A percentile compares a stretch with the other conserved stretches of the same genome.
Evolutionary conservation across 495 filamentous ascomycete genomes (phyloP).

Genomic region (Trichoderma asperelloides): DNA sequence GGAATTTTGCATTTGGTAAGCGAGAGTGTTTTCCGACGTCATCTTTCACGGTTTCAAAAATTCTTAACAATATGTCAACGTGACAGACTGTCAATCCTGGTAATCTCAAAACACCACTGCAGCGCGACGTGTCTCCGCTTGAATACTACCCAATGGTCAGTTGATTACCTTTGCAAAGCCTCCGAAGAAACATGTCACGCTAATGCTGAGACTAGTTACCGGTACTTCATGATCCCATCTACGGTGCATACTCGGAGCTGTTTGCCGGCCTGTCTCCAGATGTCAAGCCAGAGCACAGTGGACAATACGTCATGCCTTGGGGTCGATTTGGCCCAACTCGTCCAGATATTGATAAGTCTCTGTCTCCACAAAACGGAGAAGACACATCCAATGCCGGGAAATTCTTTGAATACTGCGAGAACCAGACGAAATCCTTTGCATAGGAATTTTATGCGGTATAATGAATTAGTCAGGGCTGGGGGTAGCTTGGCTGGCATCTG

Average conservation of each 20-base stretch:
- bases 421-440: neutral
- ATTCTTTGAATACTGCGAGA: neutral
- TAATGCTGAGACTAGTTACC: neutral
- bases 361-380: neutral
- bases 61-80: neutral
- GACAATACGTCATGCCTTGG: neutral
- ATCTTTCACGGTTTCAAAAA: neutral
- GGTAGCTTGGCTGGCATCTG: neutral
- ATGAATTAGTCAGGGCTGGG: neutral
- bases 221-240: constrained; percentile 13
- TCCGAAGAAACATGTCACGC: neutral
- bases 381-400: neutral
- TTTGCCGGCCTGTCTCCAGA: constrained; percentile 33
- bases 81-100: constrained; percentile 2
- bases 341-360: neutral
- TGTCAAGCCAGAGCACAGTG: constrained; percentile 15
- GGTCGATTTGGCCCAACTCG: neutral
- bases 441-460: neutral
- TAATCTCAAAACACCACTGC: neutral
- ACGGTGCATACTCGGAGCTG: constrained; percentile 36
- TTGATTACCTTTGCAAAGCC: neutral
- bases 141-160: neutral
- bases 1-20: constrained; percentile 7
- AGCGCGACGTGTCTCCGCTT: constrained; percentile 7
- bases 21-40: neutral